Percentiles rank a stretch among this genome's conserved stretches.
Evolutionary conservation across 2,329 filamentous ascomycete species (phyloP).

Genomic region (Plectosphaerella sp.): DNA sequence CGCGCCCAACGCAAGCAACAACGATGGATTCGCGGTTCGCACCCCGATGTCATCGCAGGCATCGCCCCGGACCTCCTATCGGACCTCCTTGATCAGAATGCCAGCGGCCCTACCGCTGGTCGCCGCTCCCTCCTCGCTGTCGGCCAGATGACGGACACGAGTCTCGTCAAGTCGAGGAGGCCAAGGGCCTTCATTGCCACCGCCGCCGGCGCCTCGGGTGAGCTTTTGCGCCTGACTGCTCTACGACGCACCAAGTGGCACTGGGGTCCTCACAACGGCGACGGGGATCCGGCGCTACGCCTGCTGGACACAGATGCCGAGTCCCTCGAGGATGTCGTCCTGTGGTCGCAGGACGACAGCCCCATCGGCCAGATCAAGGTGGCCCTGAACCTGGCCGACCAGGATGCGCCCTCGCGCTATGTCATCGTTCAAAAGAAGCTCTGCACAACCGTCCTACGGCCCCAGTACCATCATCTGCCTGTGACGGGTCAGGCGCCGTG

Average conservation of each 20-base stretch:
- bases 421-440: slow-evolving; percentile 48
- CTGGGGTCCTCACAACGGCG: slow-evolving; percentile 41
- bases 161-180: slow-evolving; percentile 16
- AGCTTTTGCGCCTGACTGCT: slow-evolving; percentile 51
- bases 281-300: slow-evolving; percentile 35
- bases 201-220: slow-evolving; percentile 52
- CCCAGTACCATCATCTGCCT: slow-evolving; percentile 39
- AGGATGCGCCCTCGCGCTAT: slow-evolving; percentile 38
- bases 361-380: slow-evolving; percentile 50
- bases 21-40: slow-evolving; percentile 44
- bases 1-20: slow-evolving; percentile 24
- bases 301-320: slow-evolving; percentile 36
- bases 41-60: slow-evolving; percentile 45
- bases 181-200: slow-evolving; percentile 37
- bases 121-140: slow-evolving; percentile 44
- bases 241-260: slow-evolving; percentile 46
- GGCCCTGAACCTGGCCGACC: slow-evolving; percentile 29
- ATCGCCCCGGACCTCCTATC: slow-evolving; percentile 20
- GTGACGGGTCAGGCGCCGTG: slow-evolving; percentile 14
- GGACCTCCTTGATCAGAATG: slow-evolving; percentile 20
- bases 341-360: slow-evolving; percentile 49
- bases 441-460: slow-evolving; percentile 47
- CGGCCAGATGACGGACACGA: slow-evolving; percentile 47
- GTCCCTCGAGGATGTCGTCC: slow-evolving; percentile 39
- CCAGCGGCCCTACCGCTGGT: slow-evolving; percentile 14